Percentiles rank a stretch among this genome's conserved stretches.
Conservation (phyloP, 352 stramenopile species). For the Discostella stelligera region DNA sequence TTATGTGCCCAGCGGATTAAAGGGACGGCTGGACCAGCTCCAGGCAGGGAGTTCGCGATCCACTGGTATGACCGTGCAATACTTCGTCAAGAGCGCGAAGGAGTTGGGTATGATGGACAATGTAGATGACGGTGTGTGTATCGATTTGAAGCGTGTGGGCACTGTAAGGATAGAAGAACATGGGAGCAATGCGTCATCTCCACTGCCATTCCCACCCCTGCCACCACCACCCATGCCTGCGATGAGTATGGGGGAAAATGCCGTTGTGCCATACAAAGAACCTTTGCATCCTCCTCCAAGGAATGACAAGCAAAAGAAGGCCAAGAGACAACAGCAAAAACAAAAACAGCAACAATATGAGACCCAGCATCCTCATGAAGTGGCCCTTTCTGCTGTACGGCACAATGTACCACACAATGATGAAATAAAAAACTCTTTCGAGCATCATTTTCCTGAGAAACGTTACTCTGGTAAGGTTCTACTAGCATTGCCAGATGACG, state of each 20-base stretch:
- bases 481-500: slow-evolving; percentile 65
- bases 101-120: slow-evolving; percentile 76
- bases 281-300: neutral
- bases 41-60: slow-evolving; percentile 67
- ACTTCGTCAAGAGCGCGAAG: slow-evolving; percentile 75
- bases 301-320: slow-evolving; percentile 1
- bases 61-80: slow-evolving; percentile 83
- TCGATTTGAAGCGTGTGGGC: slow-evolving; percentile 48
- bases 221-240: neutral
- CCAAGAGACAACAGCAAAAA: neutral
- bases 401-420: neutral
- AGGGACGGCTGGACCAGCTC: slow-evolving; percentile 64
- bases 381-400: neutral
- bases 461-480: slow-evolving; percentile 55
- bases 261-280: neutral
- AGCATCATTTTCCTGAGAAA: slow-evolving; percentile 16
- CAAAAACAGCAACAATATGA: neutral
- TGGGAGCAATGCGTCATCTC: neutral
- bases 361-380: neutral
- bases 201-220: neutral
- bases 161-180: slow-evolving; percentile 4
- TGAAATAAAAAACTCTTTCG: neutral
- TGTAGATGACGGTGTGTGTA: slow-evolving; percentile 41
- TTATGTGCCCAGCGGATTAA: slow-evolving; percentile 71
- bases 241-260: neutral